A percentile compares a stretch with the other conserved stretches of the same genome.
Conservation (phyloP, 768 basidiomycete genomes). For the Lactarius pseudohatsudake region DNA sequence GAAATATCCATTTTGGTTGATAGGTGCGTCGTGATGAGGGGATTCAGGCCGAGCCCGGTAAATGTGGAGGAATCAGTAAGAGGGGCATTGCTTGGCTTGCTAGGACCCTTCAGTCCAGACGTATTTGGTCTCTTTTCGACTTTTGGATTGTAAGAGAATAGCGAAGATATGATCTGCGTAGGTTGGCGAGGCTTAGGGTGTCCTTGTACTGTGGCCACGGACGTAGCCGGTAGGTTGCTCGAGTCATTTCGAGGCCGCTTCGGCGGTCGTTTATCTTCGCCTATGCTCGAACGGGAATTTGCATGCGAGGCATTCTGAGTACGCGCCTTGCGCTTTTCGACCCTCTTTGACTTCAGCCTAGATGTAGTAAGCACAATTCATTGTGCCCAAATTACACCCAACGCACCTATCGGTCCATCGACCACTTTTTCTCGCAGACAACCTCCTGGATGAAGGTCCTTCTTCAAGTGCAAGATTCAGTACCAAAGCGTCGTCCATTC, state of each 20-base stretch:
- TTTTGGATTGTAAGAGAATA: slow-evolving; percentile 84
- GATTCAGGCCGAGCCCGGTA: slow-evolving; percentile 77
- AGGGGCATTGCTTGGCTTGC: slow-evolving; percentile 80
- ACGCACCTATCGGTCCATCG: slow-evolving; percentile 31
- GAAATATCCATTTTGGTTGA: slow-evolving; percentile 74
- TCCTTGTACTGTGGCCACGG: neutral
- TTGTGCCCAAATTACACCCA: neutral
- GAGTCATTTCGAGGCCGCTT: slow-evolving; percentile 27
- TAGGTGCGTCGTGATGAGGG: slow-evolving; percentile 76
- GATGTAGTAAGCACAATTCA: slow-evolving; percentile 1
- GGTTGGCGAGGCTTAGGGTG: slow-evolving; percentile 20
- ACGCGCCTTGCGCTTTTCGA: slow-evolving; percentile 26
- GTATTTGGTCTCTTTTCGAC: slow-evolving; percentile 43
- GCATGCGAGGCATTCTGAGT: neutral
- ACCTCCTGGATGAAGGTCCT: slow-evolving; percentile 9
- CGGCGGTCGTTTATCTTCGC: slow-evolving; percentile 5
- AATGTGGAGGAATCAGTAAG: slow-evolving; percentile 75
- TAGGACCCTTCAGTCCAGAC: slow-evolving; percentile 32
- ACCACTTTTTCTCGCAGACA: slow-evolving; percentile 21
- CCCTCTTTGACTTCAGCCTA: slow-evolving; percentile 28
- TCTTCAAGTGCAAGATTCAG: slow-evolving; percentile 28
- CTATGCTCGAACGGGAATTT: neutral
- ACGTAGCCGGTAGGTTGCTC: neutral
- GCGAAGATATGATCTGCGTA: slow-evolving; percentile 42
- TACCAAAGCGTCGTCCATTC: slow-evolving; percentile 26